Percentiles rank a stretch among this genome's conserved stretches.
These are phyloP conservation scores for Talaromyces sp. DNA, from an alignment of 2,329 filamentous ascomycete species.

Conservation along the genomic window DNA sequence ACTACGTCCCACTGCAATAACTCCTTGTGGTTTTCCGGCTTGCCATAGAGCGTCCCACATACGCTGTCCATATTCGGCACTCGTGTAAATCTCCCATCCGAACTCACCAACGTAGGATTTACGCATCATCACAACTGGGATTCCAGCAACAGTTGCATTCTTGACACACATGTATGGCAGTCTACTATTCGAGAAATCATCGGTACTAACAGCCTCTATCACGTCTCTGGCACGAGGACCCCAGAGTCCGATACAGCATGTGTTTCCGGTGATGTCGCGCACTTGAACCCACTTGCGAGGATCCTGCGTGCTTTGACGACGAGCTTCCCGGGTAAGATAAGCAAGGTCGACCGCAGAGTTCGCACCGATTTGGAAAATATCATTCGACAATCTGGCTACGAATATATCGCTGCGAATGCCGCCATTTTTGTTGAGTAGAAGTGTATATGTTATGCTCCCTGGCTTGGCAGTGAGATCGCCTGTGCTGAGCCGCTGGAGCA, in stretches of 20 bases:
- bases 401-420: background rate
- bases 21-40: conserved; percentile 50
- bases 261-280: conserved; percentile 55
- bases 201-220: conserved; percentile 32
- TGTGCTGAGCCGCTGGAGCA: conserved; percentile 47
- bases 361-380: conserved; percentile 45
- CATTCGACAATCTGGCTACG: background rate
- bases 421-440: background rate
- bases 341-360: conserved; percentile 52
- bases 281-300: conserved; percentile 47
- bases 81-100: conserved; percentile 60
- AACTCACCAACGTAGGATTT: conserved; percentile 58
- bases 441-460: background rate
- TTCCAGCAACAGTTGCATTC: conserved; percentile 45
- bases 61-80: conserved; percentile 52
- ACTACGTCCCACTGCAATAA: conserved; percentile 54
- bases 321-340: conserved; percentile 52
- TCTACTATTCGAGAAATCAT: conserved; percentile 15
- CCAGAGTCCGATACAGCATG: conserved; percentile 60
- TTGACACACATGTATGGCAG: conserved; percentile 50
- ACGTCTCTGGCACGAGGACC: conserved; percentile 53
- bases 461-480: background rate
- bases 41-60: conserved; percentile 57
- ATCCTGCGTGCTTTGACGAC: conserved; percentile 37
- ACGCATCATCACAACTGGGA: conserved; percentile 53